These are phyloP conservation scores for Salix exigua DNA, from an alignment of 345 rosid genomes.

Conservation along the genomic window DNA sequence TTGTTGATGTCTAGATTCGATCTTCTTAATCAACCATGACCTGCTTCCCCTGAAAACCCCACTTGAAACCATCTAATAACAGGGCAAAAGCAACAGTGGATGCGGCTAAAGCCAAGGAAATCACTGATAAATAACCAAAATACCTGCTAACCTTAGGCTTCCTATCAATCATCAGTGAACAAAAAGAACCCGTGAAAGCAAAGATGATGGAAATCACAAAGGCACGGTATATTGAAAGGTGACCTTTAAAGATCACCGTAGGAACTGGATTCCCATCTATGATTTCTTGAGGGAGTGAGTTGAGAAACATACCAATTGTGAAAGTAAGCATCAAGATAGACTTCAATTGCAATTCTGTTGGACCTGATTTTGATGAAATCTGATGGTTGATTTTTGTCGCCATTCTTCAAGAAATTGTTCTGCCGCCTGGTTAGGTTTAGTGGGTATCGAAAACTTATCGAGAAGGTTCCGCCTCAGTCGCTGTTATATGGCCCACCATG, in stretches of 20 bases:
- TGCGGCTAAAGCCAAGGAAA: background rate
- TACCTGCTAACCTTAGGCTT: background rate
- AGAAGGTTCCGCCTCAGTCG: no score
- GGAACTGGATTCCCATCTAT: conserved; percentile 12
- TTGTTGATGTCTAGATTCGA: background rate
- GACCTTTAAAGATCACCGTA: conserved; percentile 7
- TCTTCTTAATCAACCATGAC: background rate
- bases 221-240: background rate
- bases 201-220: conserved; percentile 2
- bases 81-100: background rate
- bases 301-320: background rate
- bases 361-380: no score
- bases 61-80: background rate
- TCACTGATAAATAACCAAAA: conserved; percentile 1
- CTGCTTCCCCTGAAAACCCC: background rate
- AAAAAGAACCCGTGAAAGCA: conserved; percentile 13
- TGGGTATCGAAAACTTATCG: no score
- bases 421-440: no score
- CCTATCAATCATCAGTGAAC: background rate
- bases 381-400: no score
- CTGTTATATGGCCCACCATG: no score
- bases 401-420: no score
- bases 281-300: conserved; percentile 6
- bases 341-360: background rate
- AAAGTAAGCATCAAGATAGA: background rate